These are phyloP conservation scores for Beta macrorhiza DNA, from an alignment of 179 eudicot species.

Conservation along the genomic window DNA sequence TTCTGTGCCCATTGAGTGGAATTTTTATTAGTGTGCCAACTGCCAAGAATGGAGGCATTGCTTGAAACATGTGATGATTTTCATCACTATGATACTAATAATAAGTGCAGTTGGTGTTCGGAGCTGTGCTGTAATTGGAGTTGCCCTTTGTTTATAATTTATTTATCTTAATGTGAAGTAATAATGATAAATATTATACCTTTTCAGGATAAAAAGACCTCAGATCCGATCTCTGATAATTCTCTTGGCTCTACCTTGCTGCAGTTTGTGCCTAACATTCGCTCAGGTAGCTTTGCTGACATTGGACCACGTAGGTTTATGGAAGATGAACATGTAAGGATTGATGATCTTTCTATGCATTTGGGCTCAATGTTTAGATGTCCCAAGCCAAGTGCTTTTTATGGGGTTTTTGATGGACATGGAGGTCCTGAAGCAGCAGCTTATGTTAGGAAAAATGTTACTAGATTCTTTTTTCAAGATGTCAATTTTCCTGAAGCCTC, in stretches of 20 bases:
- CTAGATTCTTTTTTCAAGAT: conserved; percentile 57
- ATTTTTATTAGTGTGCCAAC: neutral
- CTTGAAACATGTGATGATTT: neutral
- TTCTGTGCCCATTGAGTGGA: neutral
- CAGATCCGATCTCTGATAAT: conserved; percentile 34
- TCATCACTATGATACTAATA: neutral
- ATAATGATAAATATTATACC: neutral
- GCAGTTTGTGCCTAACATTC: conserved; percentile 57
- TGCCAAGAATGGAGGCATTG: neutral
- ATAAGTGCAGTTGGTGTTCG: neutral
- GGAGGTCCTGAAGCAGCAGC: conserved; percentile 88
- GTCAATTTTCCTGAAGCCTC: conserved; percentile 52
- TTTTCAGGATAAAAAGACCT: conserved; percentile 51
- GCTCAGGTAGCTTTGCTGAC: conserved; percentile 77
- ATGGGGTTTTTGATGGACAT: conserved; percentile 90
- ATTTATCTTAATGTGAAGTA: too few relatives aligned
- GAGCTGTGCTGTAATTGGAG: neutral
- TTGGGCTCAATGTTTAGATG: conserved; percentile 57
- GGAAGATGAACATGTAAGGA: conserved; percentile 83
- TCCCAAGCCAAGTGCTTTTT: conserved; percentile 82
- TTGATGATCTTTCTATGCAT: conserved; percentile 65
- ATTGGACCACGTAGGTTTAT: conserved; percentile 75
- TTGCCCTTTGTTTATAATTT: neutral
- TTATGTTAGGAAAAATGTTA: conserved; percentile 50
- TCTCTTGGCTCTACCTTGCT: conserved; percentile 37